Conservation (phyloP, 2,329 filamentous ascomycete species). For the Cercospora citrullina region DNA sequence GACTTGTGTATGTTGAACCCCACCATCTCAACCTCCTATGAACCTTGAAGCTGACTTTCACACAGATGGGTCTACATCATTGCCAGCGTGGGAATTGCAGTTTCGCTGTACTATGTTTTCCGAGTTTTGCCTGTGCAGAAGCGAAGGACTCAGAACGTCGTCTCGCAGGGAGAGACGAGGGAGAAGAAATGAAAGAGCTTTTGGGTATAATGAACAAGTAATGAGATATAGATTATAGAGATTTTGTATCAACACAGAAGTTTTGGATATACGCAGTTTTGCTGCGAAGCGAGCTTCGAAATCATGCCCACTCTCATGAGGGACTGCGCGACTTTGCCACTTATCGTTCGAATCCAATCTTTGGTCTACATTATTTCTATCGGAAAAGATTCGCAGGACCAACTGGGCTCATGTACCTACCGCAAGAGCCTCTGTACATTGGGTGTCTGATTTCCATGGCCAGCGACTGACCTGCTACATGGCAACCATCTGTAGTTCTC, state of each 20-base stretch:
- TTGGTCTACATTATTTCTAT: no score
- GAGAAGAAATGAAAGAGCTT: not conserved
- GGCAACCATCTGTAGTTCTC: no score
- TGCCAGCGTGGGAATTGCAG: not conserved
- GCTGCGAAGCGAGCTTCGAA: no score
- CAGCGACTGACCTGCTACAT: no score
- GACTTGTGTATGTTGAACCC: conserved; percentile 44
- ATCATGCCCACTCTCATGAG: no score
- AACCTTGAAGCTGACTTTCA: not conserved
- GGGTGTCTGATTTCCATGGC: no score
- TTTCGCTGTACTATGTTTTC: conserved; percentile 7
- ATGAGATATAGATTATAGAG: not conserved
- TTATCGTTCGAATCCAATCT: no score
- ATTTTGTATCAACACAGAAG: not conserved
- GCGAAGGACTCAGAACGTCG: not conserved
- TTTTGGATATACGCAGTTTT: no score
- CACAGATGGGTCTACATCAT: conserved; percentile 10
- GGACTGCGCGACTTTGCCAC: no score
- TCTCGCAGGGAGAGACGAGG: not conserved
- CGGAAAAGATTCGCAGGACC: no score
- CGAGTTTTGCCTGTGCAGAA: conserved; percentile 9
- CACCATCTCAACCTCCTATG: not conserved
- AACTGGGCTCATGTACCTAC: no score
- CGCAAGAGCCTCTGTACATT: no score
- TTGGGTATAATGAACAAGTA: not conserved